A percentile compares a stretch with the other conserved stretches of the same genome.
Conservation (phyloP, 192 early-diverging fungal species). For the Umbelopsis vinacea region DNA sequence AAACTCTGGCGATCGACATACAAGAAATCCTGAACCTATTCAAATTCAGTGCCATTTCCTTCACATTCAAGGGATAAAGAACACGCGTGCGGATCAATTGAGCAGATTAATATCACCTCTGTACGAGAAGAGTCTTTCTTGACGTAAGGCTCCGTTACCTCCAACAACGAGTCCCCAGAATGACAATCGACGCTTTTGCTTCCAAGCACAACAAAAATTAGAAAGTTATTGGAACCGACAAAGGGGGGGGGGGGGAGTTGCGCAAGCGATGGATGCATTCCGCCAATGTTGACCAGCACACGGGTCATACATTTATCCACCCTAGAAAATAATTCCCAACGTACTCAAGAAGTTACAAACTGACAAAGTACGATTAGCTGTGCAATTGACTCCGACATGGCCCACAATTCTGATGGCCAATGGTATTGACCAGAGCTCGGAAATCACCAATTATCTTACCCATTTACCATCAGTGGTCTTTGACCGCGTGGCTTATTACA, state of each 20-base stretch:
- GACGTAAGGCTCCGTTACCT: neutral
- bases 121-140: neutral
- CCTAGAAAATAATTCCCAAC: neutral
- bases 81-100: slow-evolving; percentile 17
- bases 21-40: slow-evolving; percentile 8
- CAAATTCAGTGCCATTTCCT: neutral
- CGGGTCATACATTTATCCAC: neutral
- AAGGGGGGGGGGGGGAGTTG: neutral
- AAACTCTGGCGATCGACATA: slow-evolving; percentile 13
- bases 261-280: neutral
- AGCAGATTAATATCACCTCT: neutral
- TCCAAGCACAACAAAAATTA: neutral
- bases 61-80: slow-evolving; percentile 21
- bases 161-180: neutral
- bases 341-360: neutral
- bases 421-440: neutral
- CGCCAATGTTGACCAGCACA: neutral
- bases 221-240: neutral
- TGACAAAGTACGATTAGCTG: neutral
- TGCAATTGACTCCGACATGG: neutral
- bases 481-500: neutral
- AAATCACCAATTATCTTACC: neutral
- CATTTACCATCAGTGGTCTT: neutral
- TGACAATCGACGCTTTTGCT: neutral
- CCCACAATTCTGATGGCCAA: neutral